phyloP scores from a whole-genome alignment of 345 rosid species.

The Salix suchowensis region DNA sequence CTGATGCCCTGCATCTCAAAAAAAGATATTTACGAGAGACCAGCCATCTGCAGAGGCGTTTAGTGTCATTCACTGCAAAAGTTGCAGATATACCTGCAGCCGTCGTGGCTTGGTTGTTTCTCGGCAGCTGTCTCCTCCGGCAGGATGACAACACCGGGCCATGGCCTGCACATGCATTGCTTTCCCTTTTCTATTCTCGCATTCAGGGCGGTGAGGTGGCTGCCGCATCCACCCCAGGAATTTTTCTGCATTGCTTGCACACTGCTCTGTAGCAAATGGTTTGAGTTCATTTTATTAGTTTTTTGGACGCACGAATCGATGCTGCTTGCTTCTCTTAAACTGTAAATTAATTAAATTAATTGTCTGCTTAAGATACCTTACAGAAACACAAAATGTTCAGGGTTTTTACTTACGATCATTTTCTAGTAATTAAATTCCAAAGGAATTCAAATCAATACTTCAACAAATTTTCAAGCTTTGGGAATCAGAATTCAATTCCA shows the following conservation, averaged over 20 bases:
- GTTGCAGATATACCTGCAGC: conserved; percentile 8
- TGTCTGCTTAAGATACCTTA: too few relatives aligned
- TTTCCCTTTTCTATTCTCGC: conserved; percentile 43
- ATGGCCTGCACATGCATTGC: conserved; percentile 51
- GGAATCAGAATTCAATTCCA: too few relatives aligned
- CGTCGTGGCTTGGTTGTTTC: conserved; percentile 5
- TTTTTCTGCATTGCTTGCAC: conserved; percentile 44
- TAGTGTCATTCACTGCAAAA: background rate
- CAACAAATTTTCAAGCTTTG: too few relatives aligned
- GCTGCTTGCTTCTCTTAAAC: too few relatives aligned
- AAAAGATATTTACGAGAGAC: background rate
- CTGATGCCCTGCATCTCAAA: background rate
- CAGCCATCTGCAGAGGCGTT: background rate
- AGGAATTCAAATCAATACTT: too few relatives aligned
- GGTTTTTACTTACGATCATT: too few relatives aligned
- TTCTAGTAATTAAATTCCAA: too few relatives aligned
- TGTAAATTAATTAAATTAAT: too few relatives aligned
- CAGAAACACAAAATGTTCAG: background rate
- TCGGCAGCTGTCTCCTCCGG: background rate
- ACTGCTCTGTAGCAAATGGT: conserved; percentile 44
- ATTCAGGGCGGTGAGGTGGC: conserved; percentile 36
- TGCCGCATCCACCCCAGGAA: conserved; percentile 52
- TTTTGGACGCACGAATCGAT: too few relatives aligned
- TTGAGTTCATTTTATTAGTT: background rate
- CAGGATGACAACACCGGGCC: conserved; percentile 47